These are phyloP conservation scores for Arthroderma uncinatum DNA, from an alignment of 2,329 filamentous ascomycete genomes.

Conservation along the genomic window DNA sequence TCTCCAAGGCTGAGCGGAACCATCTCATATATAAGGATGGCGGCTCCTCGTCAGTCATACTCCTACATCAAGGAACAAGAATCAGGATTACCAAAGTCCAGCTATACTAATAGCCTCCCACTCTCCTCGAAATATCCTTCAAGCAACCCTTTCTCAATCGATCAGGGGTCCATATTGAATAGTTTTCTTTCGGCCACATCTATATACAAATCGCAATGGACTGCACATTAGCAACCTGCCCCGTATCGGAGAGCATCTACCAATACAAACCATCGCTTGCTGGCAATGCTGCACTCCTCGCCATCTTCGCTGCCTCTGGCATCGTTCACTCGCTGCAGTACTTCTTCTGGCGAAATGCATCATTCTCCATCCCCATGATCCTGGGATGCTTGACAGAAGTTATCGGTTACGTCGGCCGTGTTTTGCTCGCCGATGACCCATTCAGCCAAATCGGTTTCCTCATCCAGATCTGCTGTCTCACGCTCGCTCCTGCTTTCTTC, in stretches of 20 bases:
- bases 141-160: background rate
- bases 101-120: background rate
- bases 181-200: background rate
- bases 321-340: conserved; percentile 30
- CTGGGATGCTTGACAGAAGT: conserved; percentile 48
- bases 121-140: background rate
- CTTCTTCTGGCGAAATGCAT: conserved; percentile 28
- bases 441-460: conserved; percentile 51
- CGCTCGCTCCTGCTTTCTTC: conserved; percentile 46
- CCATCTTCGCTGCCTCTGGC: conserved; percentile 35
- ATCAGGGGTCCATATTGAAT: background rate
- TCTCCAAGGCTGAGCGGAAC: background rate
- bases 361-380: conserved; percentile 42
- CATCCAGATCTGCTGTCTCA: conserved; percentile 55
- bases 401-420: conserved; percentile 51
- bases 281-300: conserved; percentile 34
- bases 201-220: background rate
- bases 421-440: conserved; percentile 47
- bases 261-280: conserved; percentile 34
- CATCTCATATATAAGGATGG: background rate
- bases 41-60: background rate
- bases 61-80: background rate
- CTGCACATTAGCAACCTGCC: conserved; percentile 32
- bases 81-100: background rate
- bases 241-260: conserved; percentile 32